Evolutionary conservation across 306 rosid genomes (phyloP), one percentile per base, ranked within the genome.

Genomic region (Aeschynomene evenia): DNA sequence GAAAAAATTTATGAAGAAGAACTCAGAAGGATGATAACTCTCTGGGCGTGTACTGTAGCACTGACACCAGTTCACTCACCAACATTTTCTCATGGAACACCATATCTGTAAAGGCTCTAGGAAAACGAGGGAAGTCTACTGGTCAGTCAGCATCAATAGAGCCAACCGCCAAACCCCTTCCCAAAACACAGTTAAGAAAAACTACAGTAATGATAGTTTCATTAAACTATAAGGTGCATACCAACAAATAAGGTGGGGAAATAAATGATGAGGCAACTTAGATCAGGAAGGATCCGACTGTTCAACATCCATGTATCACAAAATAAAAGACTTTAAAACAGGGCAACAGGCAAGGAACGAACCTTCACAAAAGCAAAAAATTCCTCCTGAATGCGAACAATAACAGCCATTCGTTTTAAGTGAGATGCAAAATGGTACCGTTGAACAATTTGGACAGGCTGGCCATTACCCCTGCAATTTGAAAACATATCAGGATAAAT

Each of bases 341-440:
- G 26, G 42, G 39, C 48, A 66, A 9, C 43, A 24, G 34, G 52
- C 52, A 86, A 69, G n/a, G 10, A 67, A 56, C 82, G 53, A 45
- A 94, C 99, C 99, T 94, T 94, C 79, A 94, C 96, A 84, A 94
- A 94, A 74, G 97, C 84, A 2, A 87, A 84, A 89, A 88, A 94
- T 26, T 80, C 90, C 68, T 94, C 99, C 76, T 91, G 89, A 80
- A 89, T 85, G 78, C 96, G 97, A 71, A 94, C 99, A 79, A 94
- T 76, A 70, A 85, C 99, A 50, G 99, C 89, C 99, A 94, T 94
- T 76, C 99, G 85, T 81, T 94, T 94, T 77, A 94, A 83, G 66
- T 94, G 80, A 71, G 99, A 94, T 29, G 99, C 95, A 76, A 94
- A 94, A 83, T 94, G 99, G 82, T 89, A 88, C 65, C 99, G 87